phyloP scores from a whole-genome alignment of 2,329 filamentous ascomycete species.

The Ophiocordyceps australis region DNA sequence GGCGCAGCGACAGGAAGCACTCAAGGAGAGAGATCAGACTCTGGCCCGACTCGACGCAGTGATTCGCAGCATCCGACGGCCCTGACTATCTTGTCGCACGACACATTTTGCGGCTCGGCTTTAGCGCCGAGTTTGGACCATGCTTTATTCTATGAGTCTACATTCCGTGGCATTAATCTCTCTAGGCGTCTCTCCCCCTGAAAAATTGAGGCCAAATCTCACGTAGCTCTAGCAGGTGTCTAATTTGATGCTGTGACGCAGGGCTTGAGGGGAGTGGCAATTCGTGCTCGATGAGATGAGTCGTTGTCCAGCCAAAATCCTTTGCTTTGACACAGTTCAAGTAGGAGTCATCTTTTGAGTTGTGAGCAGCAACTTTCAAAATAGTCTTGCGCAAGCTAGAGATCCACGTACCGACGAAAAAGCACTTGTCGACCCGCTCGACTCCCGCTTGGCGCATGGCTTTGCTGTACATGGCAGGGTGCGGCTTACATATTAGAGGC shows the following conservation, averaged over 20 bases:
- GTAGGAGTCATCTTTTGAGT: constrained; percentile 84
- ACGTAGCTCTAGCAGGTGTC: constrained; percentile 57
- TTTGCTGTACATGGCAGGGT: constrained; percentile 66
- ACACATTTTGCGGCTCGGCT: constrained; percentile 1
- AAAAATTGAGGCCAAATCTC: constrained; percentile 72
- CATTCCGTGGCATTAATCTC: constrained; percentile 1
- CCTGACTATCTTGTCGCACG: constrained; percentile 17
- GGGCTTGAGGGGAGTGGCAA: constrained; percentile 42
- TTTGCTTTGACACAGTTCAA: constrained; percentile 64
- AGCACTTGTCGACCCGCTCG: constrained; percentile 53
- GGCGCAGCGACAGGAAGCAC: constrained; percentile 40
- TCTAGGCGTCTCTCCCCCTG: constrained; percentile 25
- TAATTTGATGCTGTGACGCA: constrained; percentile 59
- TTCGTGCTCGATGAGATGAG: constrained; percentile 68
- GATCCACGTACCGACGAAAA: constrained; percentile 82
- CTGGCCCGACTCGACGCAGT: constrained; percentile 41
- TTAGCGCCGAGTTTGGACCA: constrained; percentile 11
- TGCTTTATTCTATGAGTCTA: not conserved
- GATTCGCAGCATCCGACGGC: constrained; percentile 39
- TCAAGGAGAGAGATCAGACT: constrained; percentile 44
- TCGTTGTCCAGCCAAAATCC: constrained; percentile 69
- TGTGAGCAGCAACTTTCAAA: too few relatives aligned
- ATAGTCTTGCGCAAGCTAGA: too few relatives aligned
- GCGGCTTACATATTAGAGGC: constrained; percentile 74
- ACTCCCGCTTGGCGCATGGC: constrained; percentile 74